Base-by-base conservation (phyloP, 768 basidiomycete species). In the Favolaschia claudopus region DNA sequence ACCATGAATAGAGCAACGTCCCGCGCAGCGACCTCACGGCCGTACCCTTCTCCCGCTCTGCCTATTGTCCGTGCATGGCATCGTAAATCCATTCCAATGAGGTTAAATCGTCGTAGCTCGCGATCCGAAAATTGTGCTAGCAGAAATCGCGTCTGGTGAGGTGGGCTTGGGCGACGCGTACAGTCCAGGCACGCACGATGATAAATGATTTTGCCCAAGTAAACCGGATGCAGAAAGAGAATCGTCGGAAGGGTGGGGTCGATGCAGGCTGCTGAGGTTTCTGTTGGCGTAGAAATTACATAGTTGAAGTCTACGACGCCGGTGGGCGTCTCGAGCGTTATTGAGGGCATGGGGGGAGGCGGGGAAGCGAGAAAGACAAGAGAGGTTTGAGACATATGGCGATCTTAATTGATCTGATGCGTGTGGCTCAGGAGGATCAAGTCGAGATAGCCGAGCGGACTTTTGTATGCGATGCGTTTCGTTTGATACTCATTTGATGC, bases 1-100 rank as follows among this genome's bases (percentile, higher is more conserved):
- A 67, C 66, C 66, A 67, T 67, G 36, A 67, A 58, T 3, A 38
- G 48, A 0, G 33, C 49, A 7, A 65, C 58, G 27, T 67, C 66
- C 8, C 44, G 10, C 20, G 66, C 66, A 9, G 66, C 63, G 8
- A 44, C 60, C 27, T 62, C 64, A 14, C 61, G 60, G 5, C 57
- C 57, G 31, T 67, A 67, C 14, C 40, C 54, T 17, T 40, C 10
- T 1, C 54, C 55, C 3, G 39, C 47, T 10, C 37, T 42, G 13
- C 66, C 66, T 1, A 32, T 40, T 17, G 66, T 65, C 34, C 36
- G 33, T 15, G 43, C 66, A 28, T 67, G 66, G 22, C 53, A 51
- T 4, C 63, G 60, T 8, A 62, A 19, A 33, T 67, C 66, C 15
- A 67, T 20, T 2, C 42, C 56, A n/a, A 67, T 28, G 15, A 67